Base-by-base conservation (phyloP, 192 early-diverging fungal species). In the Spinellus fusiger region DNA sequence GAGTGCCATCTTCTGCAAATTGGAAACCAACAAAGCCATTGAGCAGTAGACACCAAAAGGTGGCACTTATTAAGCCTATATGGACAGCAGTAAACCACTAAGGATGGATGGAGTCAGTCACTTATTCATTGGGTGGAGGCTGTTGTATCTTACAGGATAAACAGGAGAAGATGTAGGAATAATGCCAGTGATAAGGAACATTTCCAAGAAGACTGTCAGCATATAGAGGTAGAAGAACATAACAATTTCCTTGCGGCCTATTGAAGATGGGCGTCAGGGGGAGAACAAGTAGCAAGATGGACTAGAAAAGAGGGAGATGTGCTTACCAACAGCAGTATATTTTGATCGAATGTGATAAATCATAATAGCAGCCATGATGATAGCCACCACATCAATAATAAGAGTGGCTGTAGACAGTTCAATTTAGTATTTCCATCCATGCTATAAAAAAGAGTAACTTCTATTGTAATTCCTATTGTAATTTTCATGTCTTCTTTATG, bases 161-260 rank as follows among this genome's bases (percentile, higher is more conserved):
- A 85, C 82, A 9, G 66, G 25, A n/a, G 84, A 85, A 6, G 91
- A 80, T 10, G 87, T 88, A 18, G 93, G 93, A 54, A 99, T 90
- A 68, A 99, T 94, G 55, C 93, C 93, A 40, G 92, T 89, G 53
- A 95, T 84, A 53, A 93, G 83, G 18, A 98, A 66, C 74, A 99
- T 86, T 72, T 99, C 96, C 49, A 97, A 68, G 47, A 95, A 71
- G 37, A 83, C 88, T 61, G 87, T 84, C 31, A 90, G 53, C 69
- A 91, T 87, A 77, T 98, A 99, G 53, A 96, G 74, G 72, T 98
- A 99, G 74, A 98, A 99, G 74, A 98, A 95, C 87, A 97, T 87
- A 55, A 96, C 90, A 72, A 98, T 97, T 78, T 98, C 97, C 78
- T 94, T 94, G 59, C 96, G 93, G 48, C 94, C 92, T 71, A 84